Conservation (phyloP, 805 yeast genomes). For the Torulaspora delbrueckii region DNA sequence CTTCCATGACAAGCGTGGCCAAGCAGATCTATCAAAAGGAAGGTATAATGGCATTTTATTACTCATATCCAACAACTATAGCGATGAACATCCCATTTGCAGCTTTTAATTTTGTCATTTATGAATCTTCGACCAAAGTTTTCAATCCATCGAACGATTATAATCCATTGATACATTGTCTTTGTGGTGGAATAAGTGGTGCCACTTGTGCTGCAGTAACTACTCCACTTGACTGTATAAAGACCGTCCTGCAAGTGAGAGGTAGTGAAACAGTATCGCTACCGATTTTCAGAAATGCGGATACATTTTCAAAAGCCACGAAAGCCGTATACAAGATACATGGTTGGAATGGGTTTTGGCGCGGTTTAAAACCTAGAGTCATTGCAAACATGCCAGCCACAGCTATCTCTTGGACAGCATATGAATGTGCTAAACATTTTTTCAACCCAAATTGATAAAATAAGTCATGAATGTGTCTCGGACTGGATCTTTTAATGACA, state of each 20-base stretch:
- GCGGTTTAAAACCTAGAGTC: slow-evolving; percentile 88
- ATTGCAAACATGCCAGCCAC: slow-evolving; percentile 92
- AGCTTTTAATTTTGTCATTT: slow-evolving; percentile 87
- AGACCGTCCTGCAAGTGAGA: slow-evolving; percentile 84
- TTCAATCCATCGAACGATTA: slow-evolving; percentile 74
- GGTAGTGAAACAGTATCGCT: slow-evolving; percentile 45
- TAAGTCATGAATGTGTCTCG: not conserved
- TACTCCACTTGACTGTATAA: slow-evolving; percentile 89
- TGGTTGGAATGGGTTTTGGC: slow-evolving; percentile 62
- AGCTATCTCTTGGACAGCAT: slow-evolving; percentile 96
- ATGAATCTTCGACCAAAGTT: slow-evolving; percentile 73
- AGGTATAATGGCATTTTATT: slow-evolving; percentile 77
- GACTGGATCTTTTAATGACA: not conserved
- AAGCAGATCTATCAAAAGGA: slow-evolving; percentile 51
- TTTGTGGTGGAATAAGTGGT: slow-evolving; percentile 91
- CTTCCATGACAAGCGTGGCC: slow-evolving; percentile 27
- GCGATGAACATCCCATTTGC: slow-evolving; percentile 92
- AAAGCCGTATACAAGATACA: slow-evolving; percentile 54
- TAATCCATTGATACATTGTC: slow-evolving; percentile 88
- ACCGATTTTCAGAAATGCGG: slow-evolving; percentile 43
- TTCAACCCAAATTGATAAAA: slow-evolving; percentile 12
- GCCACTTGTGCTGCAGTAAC: slow-evolving; percentile 93
- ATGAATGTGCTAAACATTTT: slow-evolving; percentile 83
- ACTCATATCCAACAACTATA: slow-evolving; percentile 90
- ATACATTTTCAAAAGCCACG: slow-evolving; percentile 69